phyloP scores from a whole-genome alignment of 2,329 filamentous ascomycete species.

The Epichloe sp. region DNA sequence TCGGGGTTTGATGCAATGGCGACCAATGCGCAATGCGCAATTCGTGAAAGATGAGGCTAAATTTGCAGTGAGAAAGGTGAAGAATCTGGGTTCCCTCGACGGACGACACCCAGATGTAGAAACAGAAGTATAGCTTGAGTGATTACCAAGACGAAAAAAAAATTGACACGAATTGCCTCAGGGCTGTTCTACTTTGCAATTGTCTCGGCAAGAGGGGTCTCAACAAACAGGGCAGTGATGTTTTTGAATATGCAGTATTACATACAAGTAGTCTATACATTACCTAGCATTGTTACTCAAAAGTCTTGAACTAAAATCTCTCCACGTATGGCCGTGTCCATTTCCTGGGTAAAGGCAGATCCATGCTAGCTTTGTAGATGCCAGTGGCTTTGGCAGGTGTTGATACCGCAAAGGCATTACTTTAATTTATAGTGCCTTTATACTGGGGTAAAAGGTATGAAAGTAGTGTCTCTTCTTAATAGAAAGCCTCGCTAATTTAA shows the following conservation, averaged over 20 bases:
- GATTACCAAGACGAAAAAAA: background rate
- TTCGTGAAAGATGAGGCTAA: conserved; percentile 84
- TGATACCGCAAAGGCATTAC: too few relatives aligned
- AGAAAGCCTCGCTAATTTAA: too few relatives aligned
- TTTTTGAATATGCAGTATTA: too few relatives aligned
- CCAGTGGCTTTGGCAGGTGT: conserved; percentile 66
- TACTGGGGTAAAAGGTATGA: too few relatives aligned
- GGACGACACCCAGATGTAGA: conserved; percentile 82
- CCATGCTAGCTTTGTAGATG: conserved; percentile 47
- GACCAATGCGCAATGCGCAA: conserved; percentile 68
- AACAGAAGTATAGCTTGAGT: conserved; percentile 47
- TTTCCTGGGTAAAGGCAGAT: conserved; percentile 68
- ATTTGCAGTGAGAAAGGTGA: conserved; percentile 62
- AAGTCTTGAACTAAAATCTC: too few relatives aligned
- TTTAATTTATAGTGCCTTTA: too few relatives aligned
- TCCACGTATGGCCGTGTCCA: conserved; percentile 62
- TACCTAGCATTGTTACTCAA: too few relatives aligned
- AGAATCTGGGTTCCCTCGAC: conserved; percentile 61
- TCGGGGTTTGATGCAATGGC: conserved; percentile 89
- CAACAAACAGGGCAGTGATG: too few relatives aligned
- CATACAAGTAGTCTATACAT: too few relatives aligned
- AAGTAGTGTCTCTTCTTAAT: too few relatives aligned
- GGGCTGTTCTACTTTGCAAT: too few relatives aligned
- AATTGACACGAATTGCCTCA: background rate
- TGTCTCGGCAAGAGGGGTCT: too few relatives aligned